Base-by-base conservation (phyloP, 2,329 filamentous ascomycete genomes). In the Tolypocladium pustulatum region DNA sequence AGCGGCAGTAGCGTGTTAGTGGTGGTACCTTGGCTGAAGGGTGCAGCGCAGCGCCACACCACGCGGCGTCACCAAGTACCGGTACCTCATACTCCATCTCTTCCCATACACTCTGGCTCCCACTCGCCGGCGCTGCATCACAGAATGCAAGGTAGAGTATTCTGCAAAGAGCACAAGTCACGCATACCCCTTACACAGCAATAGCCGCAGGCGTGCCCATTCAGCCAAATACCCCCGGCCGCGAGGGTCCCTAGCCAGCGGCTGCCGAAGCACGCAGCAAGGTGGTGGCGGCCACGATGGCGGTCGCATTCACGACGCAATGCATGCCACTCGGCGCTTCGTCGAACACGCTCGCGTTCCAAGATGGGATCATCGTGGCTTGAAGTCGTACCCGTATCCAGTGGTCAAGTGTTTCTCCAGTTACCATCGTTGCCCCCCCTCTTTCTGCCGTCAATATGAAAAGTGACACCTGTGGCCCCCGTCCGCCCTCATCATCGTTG, bases 1-100 rank as follows among this genome's bases (percentile, higher is more conserved):
- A n/a, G 12, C 4, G 2, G 22, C 13, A 8, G 12, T 13, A 6
- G 22, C 49, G 56, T 54, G 54, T 53, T 41, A 52, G 53, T 58
- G 38, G 27, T 52, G 59, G n/a, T n/a, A n/a, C n/a, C n/a, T n/a
- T n/a, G n/a, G 59, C 57, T 61, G 59, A 57, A 61, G 55, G 57
- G 25, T 51, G 59, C 59, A 56, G 52, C 54, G 54, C 54, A 43
- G 43, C 59, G 59, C 59, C 56, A 60, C 59, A 56, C 43, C 36
- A 25, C 13, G 49, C 27, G 30, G 20, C 49, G 49, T 22, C 6
- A 1, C 49, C 17, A 52, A 13, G 49, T 52, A 52, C 49, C 49
- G 22, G 27, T 52, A 52, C 49, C 30, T 52, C 15, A 2, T 9
- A 1, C 40, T 10, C 41, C 41, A 2, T 46, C 41, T 7, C 22